These are phyloP conservation scores for Kwoniella sp. DNA, from an alignment of 768 basidiomycete species.

Conservation along the genomic window DNA sequence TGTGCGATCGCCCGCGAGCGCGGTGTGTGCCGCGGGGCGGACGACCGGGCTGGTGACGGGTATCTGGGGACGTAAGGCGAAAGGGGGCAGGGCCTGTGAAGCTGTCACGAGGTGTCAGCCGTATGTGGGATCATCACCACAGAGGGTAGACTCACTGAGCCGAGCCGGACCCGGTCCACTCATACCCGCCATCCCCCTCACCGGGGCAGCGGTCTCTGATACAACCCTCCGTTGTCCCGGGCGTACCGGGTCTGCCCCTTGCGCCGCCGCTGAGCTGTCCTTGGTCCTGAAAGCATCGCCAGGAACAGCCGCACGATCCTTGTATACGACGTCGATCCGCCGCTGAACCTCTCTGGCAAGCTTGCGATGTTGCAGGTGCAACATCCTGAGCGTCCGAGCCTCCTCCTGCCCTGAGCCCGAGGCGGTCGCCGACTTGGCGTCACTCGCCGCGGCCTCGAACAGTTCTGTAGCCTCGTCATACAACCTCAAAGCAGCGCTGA, in stretches of 20 bases:
- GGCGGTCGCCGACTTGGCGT: neutral
- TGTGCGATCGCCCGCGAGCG: too few relatives aligned
- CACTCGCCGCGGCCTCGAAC: constrained; percentile 12
- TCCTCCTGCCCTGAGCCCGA: constrained; percentile 13
- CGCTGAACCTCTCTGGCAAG: constrained; percentile 40
- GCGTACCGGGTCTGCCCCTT: too few relatives aligned
- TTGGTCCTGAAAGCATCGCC: too few relatives aligned
- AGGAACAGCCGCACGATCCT: too few relatives aligned
- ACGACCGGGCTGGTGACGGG: neutral
- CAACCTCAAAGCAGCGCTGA: constrained; percentile 18
- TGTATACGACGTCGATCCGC: constrained; percentile 16
- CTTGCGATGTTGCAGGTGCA: constrained; percentile 42
- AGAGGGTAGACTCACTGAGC: too few relatives aligned
- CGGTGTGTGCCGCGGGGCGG: neutral
- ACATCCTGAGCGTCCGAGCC: constrained; percentile 33
- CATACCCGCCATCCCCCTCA: too few relatives aligned
- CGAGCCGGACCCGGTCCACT: too few relatives aligned
- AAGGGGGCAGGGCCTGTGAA: constrained; percentile 27
- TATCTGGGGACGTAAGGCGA: constrained; percentile 24
- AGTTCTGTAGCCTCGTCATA: constrained; percentile 36
- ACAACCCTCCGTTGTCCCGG: too few relatives aligned
- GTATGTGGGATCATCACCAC: too few relatives aligned
- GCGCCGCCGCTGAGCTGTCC: too few relatives aligned
- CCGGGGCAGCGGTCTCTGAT: too few relatives aligned
- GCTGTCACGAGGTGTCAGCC: too few relatives aligned